phyloP scores from a whole-genome alignment of 2,329 filamentous ascomycete genomes.

The Botrytis fabae region DNA sequence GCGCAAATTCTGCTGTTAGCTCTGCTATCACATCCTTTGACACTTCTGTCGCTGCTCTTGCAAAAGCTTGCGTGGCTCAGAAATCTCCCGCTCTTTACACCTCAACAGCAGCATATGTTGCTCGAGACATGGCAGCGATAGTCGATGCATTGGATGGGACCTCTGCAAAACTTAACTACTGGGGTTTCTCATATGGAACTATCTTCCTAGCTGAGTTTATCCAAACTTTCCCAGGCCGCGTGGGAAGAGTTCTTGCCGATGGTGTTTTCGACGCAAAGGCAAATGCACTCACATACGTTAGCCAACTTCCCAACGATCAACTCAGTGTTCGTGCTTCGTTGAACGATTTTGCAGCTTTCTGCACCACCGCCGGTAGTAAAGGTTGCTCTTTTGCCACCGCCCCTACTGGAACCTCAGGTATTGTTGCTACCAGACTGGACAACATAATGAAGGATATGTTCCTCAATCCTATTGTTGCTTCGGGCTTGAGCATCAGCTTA shows the following conservation, averaged over 20 bases:
- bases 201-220: slow-evolving; percentile 47
- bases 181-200: slow-evolving; percentile 52
- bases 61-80: slow-evolving; percentile 26
- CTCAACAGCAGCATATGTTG: slow-evolving; percentile 28
- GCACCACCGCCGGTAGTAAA: slow-evolving; percentile 18
- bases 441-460: not conserved
- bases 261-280: slow-evolving; percentile 39
- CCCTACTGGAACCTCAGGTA: not conserved
- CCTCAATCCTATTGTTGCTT: slow-evolving; percentile 8
- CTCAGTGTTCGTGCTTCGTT: slow-evolving; percentile 23
- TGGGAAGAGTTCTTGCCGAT: slow-evolving; percentile 45
- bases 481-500: slow-evolving; percentile 3
- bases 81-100: slow-evolving; percentile 28
- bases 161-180: slow-evolving; percentile 45
- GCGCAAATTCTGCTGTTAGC: slow-evolving; percentile 7
- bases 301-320: slow-evolving; percentile 28
- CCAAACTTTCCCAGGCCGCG: slow-evolving; percentile 44
- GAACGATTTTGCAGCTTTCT: slow-evolving; percentile 27
- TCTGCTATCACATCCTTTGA: slow-evolving; percentile 24
- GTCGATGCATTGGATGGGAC: slow-evolving; percentile 18
- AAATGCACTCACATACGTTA: slow-evolving; percentile 42
- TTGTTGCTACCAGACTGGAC: not conserved
- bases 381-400: slow-evolving; percentile 22
- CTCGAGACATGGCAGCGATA: slow-evolving; percentile 30
- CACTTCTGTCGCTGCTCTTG: slow-evolving; percentile 20